Evolutionary conservation across 441 rosid species (phyloP).

Genomic region (Syzygium syzygioides): DNA sequence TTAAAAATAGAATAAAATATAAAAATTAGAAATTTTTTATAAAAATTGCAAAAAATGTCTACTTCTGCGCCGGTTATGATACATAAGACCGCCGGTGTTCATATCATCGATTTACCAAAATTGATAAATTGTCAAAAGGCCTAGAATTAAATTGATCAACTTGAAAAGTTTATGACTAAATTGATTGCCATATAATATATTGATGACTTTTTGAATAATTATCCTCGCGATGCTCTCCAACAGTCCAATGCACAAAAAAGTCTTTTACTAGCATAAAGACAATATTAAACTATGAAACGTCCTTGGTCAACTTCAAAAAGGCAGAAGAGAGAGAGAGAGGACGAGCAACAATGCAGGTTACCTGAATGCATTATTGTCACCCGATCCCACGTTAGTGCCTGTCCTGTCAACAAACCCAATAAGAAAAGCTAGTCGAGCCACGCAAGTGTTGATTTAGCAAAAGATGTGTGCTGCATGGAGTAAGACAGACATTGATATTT

Average conservation of each 20-base stretch:
- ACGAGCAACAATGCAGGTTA: not conserved
- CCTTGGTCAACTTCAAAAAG: not conserved
- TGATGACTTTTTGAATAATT: not conserved
- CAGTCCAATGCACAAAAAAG: not conserved
- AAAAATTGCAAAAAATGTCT: too few species aligned
- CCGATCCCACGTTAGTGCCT: not conserved
- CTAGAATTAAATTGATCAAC: rapidly evolving
- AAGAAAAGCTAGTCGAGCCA: not conserved
- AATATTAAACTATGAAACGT: not conserved
- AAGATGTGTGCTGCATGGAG: not conserved
- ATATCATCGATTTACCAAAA: too few species aligned
- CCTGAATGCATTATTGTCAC: not conserved
- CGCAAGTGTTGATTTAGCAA: not conserved
- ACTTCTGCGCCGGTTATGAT: too few species aligned
- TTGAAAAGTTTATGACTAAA: not conserved
- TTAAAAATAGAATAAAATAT: too few species aligned
- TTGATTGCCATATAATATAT: rapidly evolving
- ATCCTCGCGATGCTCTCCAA: not conserved
- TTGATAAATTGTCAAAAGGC: not conserved
- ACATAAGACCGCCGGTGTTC: too few species aligned
- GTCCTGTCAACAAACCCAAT: not conserved
- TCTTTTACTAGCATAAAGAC: not conserved
- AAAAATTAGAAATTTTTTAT: too few species aligned
- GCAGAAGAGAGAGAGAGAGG: not conserved
- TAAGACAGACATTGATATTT: not conserved